These are phyloP conservation scores for Eudorina sp. DNA, from an alignment of 139 green algal genomes.

Conservation along the genomic window DNA sequence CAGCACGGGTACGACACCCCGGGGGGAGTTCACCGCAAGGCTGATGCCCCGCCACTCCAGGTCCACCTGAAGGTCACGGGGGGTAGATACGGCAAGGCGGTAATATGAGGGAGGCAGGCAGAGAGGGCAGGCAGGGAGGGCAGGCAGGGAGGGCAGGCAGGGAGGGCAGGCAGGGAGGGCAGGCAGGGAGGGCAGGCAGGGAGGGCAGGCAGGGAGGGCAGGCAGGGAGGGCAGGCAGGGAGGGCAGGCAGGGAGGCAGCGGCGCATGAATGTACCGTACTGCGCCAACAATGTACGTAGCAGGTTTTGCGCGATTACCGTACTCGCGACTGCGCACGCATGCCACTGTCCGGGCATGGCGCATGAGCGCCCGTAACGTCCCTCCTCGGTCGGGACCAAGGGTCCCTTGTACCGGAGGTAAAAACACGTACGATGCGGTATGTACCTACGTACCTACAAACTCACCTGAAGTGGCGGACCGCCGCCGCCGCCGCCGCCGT, in stretches of 20 bases:
- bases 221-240: background rate
- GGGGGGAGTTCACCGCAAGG: background rate
- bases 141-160: background rate
- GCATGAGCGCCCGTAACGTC: no score
- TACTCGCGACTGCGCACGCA: no score
- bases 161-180: background rate
- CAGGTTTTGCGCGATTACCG: no score
- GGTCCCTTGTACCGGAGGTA: no score
- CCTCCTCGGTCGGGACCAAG: no score
- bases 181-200: background rate
- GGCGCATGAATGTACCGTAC: no score
- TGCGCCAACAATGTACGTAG: background rate
- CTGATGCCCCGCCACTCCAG: slow-evolving; percentile 43
- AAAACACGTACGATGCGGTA: no score
- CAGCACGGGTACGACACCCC: slow-evolving; percentile 23
- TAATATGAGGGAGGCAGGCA: no score
- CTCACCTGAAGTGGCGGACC: background rate
- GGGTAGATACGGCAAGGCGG: no score
- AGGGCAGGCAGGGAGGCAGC: background rate
- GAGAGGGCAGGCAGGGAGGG: background rate
- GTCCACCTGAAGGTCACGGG: slow-evolving; percentile 40
- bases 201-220: background rate
- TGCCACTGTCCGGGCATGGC: no score
- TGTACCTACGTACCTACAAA: no score
- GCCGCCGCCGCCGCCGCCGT: background rate